These are phyloP conservation scores for Colletotrichum gloeosporioides DNA, from an alignment of 2,329 filamentous ascomycete species.

Conservation along the genomic window DNA sequence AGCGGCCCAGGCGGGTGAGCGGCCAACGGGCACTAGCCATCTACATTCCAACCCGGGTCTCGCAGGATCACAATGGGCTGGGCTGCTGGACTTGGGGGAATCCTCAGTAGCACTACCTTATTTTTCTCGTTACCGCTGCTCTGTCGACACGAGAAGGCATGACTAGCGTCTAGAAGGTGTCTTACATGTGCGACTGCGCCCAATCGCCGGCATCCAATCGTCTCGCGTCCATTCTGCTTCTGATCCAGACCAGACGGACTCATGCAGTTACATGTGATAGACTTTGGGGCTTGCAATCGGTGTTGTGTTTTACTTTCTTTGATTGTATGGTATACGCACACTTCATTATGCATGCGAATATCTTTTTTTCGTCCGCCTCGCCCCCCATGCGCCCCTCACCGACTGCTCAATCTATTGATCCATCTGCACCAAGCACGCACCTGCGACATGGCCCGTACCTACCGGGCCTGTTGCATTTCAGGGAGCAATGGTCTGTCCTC, in stretches of 20 bases:
- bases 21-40: slow-evolving; percentile 20
- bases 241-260: neutral
- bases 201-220: slow-evolving; percentile 8
- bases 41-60: neutral
- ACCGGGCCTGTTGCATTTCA: slow-evolving; percentile 34
- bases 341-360: slow-evolving; percentile 9
- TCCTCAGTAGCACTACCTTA: neutral
- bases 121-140: neutral
- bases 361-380: neutral
- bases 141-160: neutral
- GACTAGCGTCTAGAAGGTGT: slow-evolving; percentile 4
- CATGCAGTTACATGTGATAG: slow-evolving; percentile 16
- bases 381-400: neutral
- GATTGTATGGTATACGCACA: slow-evolving; percentile 4
- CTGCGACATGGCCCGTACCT: neutral
- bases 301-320: neutral
- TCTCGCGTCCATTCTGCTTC: slow-evolving; percentile 3
- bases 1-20: slow-evolving; percentile 14
- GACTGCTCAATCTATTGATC: neutral
- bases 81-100: neutral
- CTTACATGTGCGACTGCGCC: slow-evolving; percentile 2
- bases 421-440: neutral
- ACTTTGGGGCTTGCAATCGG: neutral
- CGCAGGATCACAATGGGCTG: neutral
- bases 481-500: slow-evolving; percentile 14